Base-by-base conservation (phyloP, 352 stramenopile species). In the Peronospora destructor region DNA sequence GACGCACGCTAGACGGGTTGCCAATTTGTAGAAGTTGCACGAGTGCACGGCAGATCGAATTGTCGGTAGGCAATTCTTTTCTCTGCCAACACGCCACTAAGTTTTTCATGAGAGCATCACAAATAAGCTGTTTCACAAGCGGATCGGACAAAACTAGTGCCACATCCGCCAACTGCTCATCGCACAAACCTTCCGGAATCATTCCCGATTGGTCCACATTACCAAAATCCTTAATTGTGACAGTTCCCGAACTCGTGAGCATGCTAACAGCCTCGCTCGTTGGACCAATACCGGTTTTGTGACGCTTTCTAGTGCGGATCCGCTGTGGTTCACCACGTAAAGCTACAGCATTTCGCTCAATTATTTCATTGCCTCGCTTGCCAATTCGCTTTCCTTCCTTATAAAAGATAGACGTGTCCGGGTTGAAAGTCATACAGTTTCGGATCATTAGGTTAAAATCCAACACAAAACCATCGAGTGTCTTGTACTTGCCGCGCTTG, bases 401-500 rank as follows among this genome's bases (percentile, higher is more conserved):
- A 59, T 90, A 90, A 49, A 91, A 94, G 13, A 94, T 80, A 2
- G 84, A 92, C 25, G 76, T 85, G 44, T 91, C 79, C 2, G 80
- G 72, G 43, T 94, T 94, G 56, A 91, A 94, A 6, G 76, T 82
- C 60, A 91, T 73, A 45, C 84, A 94, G 53, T 94, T 94, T 29
- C 78, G 73, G 49, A 91, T 91, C 73, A 94, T 94, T 14, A 91
- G 62, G 40, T 85, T 79, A 53, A 94, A 89, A 30, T 94, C 84
- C 1, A 78, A 62, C 3, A 65, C 66, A 61, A 94, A 89, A 23
- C 71, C 60, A n/a, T 90, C 79, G 16, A 91, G 49, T 21, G 73
- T 85, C 62, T 87, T 86, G 61, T 92, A 91, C 59, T 91, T 87
- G 59, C 74, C 71, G 28, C 73, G 70, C 36, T 85, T 84, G 21